A percentile compares a stretch with the other conserved stretches of the same genome.
Conservation (phyloP, 805 yeast genomes). For the Scheffersomyces ergatensis region DNA sequence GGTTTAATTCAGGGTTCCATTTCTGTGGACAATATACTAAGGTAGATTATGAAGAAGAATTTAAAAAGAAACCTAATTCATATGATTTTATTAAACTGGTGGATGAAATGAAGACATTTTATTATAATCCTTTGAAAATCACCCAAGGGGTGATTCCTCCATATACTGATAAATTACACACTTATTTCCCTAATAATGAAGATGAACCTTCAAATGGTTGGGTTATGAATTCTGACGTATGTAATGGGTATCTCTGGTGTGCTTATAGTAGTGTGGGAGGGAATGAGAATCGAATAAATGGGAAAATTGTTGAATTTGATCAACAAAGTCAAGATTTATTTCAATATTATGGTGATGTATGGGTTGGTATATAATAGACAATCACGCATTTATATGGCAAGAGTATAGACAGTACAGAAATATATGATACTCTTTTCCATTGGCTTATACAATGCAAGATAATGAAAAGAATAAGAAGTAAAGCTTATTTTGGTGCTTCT, state of each 20-base stretch:
- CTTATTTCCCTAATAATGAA: constrained; percentile 25
- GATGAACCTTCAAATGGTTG: constrained; percentile 56
- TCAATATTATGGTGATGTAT: constrained; percentile 47
- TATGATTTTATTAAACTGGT: constrained; percentile 20
- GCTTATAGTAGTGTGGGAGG: constrained; percentile 59
- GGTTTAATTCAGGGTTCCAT: constrained; percentile 44
- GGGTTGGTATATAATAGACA: constrained; percentile 44
- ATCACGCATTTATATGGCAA: no score
- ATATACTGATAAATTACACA: constrained; percentile 34
- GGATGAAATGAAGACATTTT: constrained; percentile 23
- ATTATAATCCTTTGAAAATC: constrained; percentile 33
- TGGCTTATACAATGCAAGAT: background rate
- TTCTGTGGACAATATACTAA: constrained; percentile 33
- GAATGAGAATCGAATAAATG: constrained; percentile 34
- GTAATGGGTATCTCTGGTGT: constrained; percentile 60
- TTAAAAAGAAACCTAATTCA: constrained; percentile 18
- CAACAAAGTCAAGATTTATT: constrained; percentile 28
- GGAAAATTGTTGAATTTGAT: constrained; percentile 43
- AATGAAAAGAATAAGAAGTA: no score
- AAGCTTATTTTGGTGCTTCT: no score
- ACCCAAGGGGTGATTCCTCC: constrained; percentile 52
- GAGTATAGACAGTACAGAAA: background rate
- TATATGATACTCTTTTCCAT: background rate
- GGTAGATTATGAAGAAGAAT: constrained; percentile 34
- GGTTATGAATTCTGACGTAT: constrained; percentile 49